Conservation (phyloP, 108 stramenopile species). For the Aurantiochytrium sp. region DNA sequence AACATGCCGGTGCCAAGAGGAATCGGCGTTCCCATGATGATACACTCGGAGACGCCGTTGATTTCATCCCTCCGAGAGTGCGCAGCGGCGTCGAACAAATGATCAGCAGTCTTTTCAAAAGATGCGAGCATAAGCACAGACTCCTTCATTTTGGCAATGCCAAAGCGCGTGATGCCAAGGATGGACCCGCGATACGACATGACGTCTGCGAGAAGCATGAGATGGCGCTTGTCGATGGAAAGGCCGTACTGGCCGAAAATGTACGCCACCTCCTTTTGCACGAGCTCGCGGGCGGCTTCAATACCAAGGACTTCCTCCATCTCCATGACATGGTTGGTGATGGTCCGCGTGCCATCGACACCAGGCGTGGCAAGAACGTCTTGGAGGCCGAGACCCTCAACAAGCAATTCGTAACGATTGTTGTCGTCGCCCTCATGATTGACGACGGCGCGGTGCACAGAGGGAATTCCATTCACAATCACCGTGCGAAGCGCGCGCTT, state of each 20-base stretch:
- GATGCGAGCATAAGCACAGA: conserved; percentile 94
- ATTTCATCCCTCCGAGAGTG: conserved; percentile 89
- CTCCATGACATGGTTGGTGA: conserved; percentile 92
- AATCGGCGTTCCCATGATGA: conserved; percentile 98
- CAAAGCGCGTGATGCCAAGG: conserved; percentile 92
- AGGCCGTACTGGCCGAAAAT: conserved; percentile 95
- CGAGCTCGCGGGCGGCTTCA: conserved; percentile 82
- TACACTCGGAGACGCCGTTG: conserved; percentile 96
- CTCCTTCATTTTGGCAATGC: conserved; percentile 96
- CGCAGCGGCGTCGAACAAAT: conserved; percentile 95
- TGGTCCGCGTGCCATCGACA: conserved; percentile 75
- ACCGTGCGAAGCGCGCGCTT: conserved; percentile 79
- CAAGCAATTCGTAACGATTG: conserved; percentile 72
- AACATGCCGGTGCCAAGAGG: conserved; percentile 93
- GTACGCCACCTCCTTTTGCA: conserved; percentile 81
- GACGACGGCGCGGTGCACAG: conserved; percentile 89
- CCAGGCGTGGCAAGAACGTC: conserved; percentile 92
- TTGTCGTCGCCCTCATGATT: conserved; percentile 75
- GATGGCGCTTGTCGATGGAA: conserved; percentile 85
- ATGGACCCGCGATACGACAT: conserved; percentile 89
- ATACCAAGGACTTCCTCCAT: conserved; percentile 84
- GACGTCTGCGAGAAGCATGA: conserved; percentile 88
- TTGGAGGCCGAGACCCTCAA: conserved; percentile 89
- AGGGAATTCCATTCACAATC: conserved; percentile 88
- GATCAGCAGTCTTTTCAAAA: conserved; percentile 98